Evolutionary conservation across 306 rosid genomes (phyloP).

Genomic region (Vachellia pachyceras): DNA sequence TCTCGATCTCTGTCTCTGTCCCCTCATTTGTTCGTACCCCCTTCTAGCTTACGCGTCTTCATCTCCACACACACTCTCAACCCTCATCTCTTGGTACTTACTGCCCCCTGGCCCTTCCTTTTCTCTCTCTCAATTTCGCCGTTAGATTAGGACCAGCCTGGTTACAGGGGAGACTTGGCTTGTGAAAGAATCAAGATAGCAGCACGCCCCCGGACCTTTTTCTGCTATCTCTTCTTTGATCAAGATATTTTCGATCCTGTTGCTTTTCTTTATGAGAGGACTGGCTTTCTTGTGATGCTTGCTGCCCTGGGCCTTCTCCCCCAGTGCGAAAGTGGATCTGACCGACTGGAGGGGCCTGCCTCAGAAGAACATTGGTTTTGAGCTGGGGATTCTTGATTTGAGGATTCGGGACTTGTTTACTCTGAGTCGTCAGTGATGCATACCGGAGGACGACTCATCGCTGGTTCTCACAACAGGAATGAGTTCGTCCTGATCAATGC

Average conservation of each 20-base stretch:
- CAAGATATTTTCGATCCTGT: constrained; percentile 37
- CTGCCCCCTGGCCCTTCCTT: constrained; percentile 28
- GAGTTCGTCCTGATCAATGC: constrained; percentile 99
- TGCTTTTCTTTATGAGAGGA: constrained; percentile 31
- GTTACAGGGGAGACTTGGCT: constrained; percentile 49
- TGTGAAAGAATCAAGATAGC: constrained; percentile 46
- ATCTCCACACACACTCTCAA: constrained; percentile 39
- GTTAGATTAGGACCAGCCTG: constrained; percentile 54
- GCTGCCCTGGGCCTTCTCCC: constrained; percentile 29
- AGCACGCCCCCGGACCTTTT: not conserved
- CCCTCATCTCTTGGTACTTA: constrained; percentile 23
- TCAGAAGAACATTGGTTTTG: constrained; percentile 38
- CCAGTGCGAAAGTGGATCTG: constrained; percentile 51
- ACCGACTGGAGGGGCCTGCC: constrained; percentile 20
- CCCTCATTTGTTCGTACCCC: constrained; percentile 43
- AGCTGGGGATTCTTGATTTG: constrained; percentile 40
- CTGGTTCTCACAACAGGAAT: constrained; percentile 98
- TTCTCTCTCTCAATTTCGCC: constrained; percentile 38
- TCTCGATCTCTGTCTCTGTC: constrained; percentile 46
- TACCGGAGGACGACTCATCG: constrained; percentile 89
- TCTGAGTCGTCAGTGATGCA: constrained; percentile 57
- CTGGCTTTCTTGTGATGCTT: constrained; percentile 46
- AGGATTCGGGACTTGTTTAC: constrained; percentile 29
- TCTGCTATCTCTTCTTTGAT: not conserved
- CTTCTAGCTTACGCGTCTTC: constrained; percentile 83